phyloP scores from a whole-genome alignment of 1,139 yeast species.

The Lodderomyces jiufengensis region DNA sequence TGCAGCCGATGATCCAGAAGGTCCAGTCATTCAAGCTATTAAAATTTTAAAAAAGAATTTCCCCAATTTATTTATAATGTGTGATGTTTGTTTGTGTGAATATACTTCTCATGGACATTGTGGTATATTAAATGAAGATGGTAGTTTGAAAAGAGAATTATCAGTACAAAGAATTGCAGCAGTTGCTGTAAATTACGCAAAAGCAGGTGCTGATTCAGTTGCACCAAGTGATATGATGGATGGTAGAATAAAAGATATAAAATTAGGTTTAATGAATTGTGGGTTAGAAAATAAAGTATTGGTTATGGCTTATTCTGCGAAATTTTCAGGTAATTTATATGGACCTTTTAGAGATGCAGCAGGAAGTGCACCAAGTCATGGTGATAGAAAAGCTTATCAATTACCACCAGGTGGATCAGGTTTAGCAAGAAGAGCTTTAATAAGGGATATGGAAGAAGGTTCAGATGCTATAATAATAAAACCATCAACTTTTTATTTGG shows the following conservation, averaged over 20 bases:
- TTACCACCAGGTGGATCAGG: slow-evolving; percentile 93
- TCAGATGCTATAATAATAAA: slow-evolving; percentile 94
- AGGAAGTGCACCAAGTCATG: slow-evolving; percentile 82
- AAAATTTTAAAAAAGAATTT: slow-evolving; percentile 58
- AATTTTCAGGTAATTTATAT: slow-evolving; percentile 84
- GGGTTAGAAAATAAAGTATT: slow-evolving; percentile 83
- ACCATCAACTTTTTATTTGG: slow-evolving; percentile 96
- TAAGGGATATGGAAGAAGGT: slow-evolving; percentile 86
- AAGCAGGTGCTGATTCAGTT: slow-evolving; percentile 92
- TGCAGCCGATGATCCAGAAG: slow-evolving; percentile 93
- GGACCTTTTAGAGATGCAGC: slow-evolving; percentile 99
- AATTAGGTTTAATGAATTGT: slow-evolving; percentile 78
- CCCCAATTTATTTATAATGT: slow-evolving; percentile 82
- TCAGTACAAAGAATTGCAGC: slow-evolving; percentile 86
- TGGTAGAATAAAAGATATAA: slow-evolving; percentile 88
- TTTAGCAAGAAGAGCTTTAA: slow-evolving; percentile 85
- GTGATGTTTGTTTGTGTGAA: slow-evolving; percentile 96
- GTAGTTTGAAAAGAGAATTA: slow-evolving; percentile 69
- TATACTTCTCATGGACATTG: slow-evolving; percentile 97
- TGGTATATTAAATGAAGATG: slow-evolving; percentile 85
- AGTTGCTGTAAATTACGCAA: slow-evolving; percentile 92
- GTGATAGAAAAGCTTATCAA: slow-evolving; percentile 92
- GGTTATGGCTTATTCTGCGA: slow-evolving; percentile 92
- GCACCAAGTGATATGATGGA: slow-evolving; percentile 99
- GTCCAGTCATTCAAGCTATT: slow-evolving; percentile 85